Evolutionary conservation across 352 stramenopile species (phyloP).

Genomic region (Phytophthora crassamura): DNA sequence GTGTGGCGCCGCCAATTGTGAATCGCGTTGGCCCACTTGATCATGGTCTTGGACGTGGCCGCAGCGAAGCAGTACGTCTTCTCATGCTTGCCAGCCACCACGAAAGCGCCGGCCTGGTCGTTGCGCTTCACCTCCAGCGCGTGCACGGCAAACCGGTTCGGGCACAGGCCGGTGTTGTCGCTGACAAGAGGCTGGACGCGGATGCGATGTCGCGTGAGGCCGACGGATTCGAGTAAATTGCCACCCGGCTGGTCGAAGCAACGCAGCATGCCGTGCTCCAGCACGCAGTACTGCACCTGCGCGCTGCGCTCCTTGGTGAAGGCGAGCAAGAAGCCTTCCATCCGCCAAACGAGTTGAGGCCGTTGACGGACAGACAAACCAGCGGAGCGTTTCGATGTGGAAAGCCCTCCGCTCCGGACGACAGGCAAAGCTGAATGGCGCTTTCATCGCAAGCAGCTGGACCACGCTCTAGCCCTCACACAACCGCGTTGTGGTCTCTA

Average conservation of each 20-base stretch:
- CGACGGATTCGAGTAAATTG: constrained; percentile 44
- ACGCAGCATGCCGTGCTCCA: constrained; percentile 69
- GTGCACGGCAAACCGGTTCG: constrained; percentile 73
- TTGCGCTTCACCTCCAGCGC: constrained; percentile 57
- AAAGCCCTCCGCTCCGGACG: constrained; percentile 12
- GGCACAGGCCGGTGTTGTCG: constrained; percentile 53
- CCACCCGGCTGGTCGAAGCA: constrained; percentile 56
- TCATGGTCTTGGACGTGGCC: constrained; percentile 59
- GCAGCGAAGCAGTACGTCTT: constrained; percentile 60
- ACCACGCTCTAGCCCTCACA: constrained; percentile 20
- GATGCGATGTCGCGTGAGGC: constrained; percentile 72
- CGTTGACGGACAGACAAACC: constrained; percentile 12
- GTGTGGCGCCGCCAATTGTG: constrained; percentile 76
- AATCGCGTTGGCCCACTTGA: constrained; percentile 70
- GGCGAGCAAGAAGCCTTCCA: constrained; percentile 81
- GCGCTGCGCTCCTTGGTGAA: constrained; percentile 51
- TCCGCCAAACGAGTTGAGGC: constrained; percentile 30
- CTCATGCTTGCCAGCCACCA: constrained; percentile 38
- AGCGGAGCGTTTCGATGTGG: constrained; percentile 13
- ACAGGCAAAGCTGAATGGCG: constrained; percentile 25
- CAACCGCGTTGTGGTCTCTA: constrained; percentile 22
- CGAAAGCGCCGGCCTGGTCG: constrained; percentile 55
- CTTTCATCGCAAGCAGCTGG: constrained; percentile 29
- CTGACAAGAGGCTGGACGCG: constrained; percentile 53
- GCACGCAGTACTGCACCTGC: constrained; percentile 70